These are phyloP conservation scores for Canavalia gladiata DNA, from an alignment of 306 rosid species.

Conservation along the genomic window DNA sequence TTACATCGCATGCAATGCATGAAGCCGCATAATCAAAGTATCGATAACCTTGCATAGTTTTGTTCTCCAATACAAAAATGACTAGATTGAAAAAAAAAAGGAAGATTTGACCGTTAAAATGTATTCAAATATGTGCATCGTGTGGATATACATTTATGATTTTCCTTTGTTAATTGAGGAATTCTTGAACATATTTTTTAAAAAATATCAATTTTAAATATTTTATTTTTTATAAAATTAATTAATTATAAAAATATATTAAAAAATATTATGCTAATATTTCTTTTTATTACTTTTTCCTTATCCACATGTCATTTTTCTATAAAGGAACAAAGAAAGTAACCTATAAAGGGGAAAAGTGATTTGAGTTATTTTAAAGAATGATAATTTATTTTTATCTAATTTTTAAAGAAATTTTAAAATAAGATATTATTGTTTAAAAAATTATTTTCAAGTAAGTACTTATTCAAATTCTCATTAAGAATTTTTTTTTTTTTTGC, in stretches of 20 bases:
- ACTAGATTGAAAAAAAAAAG: too few relatives aligned
- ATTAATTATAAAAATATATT: not conserved
- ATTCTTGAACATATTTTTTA: too few relatives aligned
- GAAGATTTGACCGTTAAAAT: too few relatives aligned
- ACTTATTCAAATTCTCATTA: not conserved
- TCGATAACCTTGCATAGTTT: not conserved
- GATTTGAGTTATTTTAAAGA: not conserved
- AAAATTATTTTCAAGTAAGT: not conserved
- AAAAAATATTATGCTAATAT: not conserved
- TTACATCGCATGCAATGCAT: slow-evolving; percentile 10
- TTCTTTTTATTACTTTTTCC: not conserved
- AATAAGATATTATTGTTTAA: too few relatives aligned
- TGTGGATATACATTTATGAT: too few relatives aligned
- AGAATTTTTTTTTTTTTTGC: not conserved
- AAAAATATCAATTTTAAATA: too few relatives aligned
- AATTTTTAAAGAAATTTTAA: too few relatives aligned
- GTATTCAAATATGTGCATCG: too few relatives aligned
- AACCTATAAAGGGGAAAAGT: not conserved
- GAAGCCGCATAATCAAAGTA: not conserved
- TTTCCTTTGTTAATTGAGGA: too few relatives aligned
- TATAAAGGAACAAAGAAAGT: not conserved
- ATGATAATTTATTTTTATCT: too few relatives aligned
- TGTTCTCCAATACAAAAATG: not conserved
- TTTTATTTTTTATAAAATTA: too few relatives aligned
- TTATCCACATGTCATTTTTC: not conserved